These are phyloP conservation scores for Phytopythium ostracodes DNA, from an alignment of 352 stramenopile genomes.

Conservation along the genomic window DNA sequence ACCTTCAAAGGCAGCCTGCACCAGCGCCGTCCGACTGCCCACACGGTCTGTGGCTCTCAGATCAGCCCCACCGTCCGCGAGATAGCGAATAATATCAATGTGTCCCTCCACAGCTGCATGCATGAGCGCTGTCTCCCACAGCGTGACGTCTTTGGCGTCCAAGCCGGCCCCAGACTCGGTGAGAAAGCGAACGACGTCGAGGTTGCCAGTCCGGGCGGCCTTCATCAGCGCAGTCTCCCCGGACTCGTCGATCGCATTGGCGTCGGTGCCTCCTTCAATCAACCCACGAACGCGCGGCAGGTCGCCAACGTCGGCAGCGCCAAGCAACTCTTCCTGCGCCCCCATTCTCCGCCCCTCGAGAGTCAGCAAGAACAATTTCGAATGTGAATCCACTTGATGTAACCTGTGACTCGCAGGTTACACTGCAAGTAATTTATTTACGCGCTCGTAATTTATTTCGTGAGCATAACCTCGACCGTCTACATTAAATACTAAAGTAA, in stretches of 20 bases:
- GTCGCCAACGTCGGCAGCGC: not conserved
- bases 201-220: not conserved
- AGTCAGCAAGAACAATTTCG: no score
- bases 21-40: not conserved
- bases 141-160: not conserved
- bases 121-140: constrained; percentile 4
- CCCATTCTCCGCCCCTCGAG: no score
- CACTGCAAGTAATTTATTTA: no score
- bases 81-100: not conserved
- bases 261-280: not conserved
- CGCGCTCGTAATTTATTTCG: no score
- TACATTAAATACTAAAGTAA: no score
- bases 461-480: no score
- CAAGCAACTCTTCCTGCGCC: not conserved
- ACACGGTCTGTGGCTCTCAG: not conserved
- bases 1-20: constrained; percentile 3
- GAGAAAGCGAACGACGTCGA: constrained; percentile 4
- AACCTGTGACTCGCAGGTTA: no score
- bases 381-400: no score
- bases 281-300: not conserved
- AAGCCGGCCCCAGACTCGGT: not conserved
- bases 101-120: not conserved
- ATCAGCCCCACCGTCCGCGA: not conserved
- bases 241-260: not conserved
- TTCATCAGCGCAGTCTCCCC: constrained; percentile 5